These are phyloP conservation scores for Fraxinus latifolia DNA, from an alignment of 305 asterid species.

Conservation along the genomic window DNA sequence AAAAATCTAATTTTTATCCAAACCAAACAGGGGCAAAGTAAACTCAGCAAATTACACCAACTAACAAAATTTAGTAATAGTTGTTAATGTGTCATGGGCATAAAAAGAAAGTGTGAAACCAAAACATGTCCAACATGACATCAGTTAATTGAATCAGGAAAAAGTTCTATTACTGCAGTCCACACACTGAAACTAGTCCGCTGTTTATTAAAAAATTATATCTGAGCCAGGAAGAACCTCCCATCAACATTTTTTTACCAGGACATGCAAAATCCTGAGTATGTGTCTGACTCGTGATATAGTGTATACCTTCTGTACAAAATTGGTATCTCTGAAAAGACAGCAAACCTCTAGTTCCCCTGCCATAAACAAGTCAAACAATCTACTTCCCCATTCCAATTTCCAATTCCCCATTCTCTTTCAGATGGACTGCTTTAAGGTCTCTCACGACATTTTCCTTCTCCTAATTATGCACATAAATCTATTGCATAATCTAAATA, in stretches of 20 bases:
- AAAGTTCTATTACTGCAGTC: background rate
- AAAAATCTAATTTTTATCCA: background rate
- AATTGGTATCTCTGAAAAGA: background rate
- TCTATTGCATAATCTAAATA: constrained; percentile 4
- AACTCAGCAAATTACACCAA: background rate
- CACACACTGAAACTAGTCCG: background rate
- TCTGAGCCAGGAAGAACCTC: constrained; percentile 3
- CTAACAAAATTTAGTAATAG: background rate
- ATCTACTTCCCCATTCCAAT: background rate
- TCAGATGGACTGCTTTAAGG: constrained; percentile 4
- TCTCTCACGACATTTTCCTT: constrained; percentile 7
- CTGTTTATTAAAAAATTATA: background rate
- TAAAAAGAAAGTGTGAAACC: background rate
- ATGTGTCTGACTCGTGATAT: background rate
- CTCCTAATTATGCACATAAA: background rate
- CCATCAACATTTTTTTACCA: background rate
- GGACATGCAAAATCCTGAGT: background rate
- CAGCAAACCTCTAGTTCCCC: constrained; percentile 2
- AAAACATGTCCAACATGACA: background rate
- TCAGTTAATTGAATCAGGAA: background rate
- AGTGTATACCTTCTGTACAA: background rate
- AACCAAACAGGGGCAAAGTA: background rate
- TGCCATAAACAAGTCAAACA: constrained; percentile 11
- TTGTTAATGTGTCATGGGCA: background rate
- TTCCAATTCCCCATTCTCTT: background rate